phyloP scores from a whole-genome alignment of 2,329 filamentous ascomycete genomes.

The Chaetomium strumarium region DNA sequence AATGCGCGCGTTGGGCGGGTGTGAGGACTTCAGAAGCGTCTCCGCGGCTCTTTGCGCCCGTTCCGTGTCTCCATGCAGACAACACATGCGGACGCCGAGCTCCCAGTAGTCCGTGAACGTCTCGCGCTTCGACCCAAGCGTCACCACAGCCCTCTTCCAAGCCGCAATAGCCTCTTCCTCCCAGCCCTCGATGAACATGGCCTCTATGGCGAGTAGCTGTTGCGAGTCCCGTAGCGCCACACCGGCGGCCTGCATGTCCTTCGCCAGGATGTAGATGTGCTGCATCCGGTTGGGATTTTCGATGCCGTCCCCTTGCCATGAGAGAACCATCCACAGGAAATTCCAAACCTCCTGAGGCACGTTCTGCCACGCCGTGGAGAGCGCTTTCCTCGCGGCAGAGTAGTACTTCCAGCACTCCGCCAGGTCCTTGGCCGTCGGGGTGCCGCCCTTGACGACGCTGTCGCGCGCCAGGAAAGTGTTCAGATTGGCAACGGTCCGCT shows the following conservation, averaged over 20 bases:
- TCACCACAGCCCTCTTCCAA: slow-evolving; percentile 54
- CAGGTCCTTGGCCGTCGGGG: slow-evolving; percentile 26
- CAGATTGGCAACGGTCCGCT: slow-evolving; percentile 25
- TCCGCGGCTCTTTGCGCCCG: slow-evolving; percentile 53
- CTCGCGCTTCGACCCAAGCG: slow-evolving; percentile 44
- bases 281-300: slow-evolving; percentile 51
- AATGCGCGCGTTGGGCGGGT: slow-evolving; percentile 47
- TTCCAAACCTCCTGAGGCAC: slow-evolving; percentile 58
- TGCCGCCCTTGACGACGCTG: slow-evolving; percentile 34
- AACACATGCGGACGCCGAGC: slow-evolving; percentile 61
- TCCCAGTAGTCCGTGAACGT: slow-evolving; percentile 54
- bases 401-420: slow-evolving; percentile 45
- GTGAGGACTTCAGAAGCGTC: slow-evolving; percentile 42
- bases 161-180: slow-evolving; percentile 54
- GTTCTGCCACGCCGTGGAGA: slow-evolving; percentile 43
- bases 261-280: slow-evolving; percentile 55
- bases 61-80: slow-evolving; percentile 50
- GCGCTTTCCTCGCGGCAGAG: slow-evolving; percentile 37
- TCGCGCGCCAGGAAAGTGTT: slow-evolving; percentile 28
- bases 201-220: slow-evolving; percentile 62
- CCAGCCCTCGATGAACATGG: slow-evolving; percentile 58
- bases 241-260: slow-evolving; percentile 59
- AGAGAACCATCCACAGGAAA: slow-evolving; percentile 59
- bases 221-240: slow-evolving; percentile 50
- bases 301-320: slow-evolving; percentile 44